Conservation (phyloP, 768 basidiomycete species). For the Leccinum broughii region DNA sequence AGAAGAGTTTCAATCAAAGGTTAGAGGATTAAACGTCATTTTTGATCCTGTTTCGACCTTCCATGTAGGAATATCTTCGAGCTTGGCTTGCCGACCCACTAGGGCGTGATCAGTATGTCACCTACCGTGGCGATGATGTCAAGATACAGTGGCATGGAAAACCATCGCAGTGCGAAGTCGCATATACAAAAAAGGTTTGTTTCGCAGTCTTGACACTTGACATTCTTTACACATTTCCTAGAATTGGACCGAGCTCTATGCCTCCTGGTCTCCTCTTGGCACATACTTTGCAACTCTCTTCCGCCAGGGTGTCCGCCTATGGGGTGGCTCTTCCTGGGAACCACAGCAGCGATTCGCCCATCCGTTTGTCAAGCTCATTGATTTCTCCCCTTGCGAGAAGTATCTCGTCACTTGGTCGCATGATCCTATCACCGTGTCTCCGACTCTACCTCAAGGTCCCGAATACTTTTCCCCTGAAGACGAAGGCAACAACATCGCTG, state of each 20-base stretch:
- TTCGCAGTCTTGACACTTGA: conserved; percentile 1
- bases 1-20: conserved; percentile 76
- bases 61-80: conserved; percentile 82
- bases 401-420: conserved; percentile 98
- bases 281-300: conserved; percentile 95
- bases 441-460: conserved; percentile 76
- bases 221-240: conserved; percentile 32
- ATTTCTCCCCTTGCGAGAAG: conserved; percentile 96
- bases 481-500: conserved; percentile 93
- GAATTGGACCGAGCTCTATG: conserved; percentile 97
- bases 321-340: conserved; percentile 92
- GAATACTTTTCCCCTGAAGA: conserved; percentile 91
- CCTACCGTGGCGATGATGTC: conserved; percentile 90
- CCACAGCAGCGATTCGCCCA: conserved; percentile 91
- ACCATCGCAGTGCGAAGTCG: conserved; percentile 80
- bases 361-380: conserved; percentile 91
- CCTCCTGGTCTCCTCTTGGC: conserved; percentile 95
- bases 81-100: conserved; percentile 92
- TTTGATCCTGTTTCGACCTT: conserved; percentile 8
- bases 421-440: conserved; percentile 85
- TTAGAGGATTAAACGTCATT: conserved; percentile 29
- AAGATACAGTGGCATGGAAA: conserved; percentile 92
- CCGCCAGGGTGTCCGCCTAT: conserved; percentile 91
- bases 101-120: conserved; percentile 95
- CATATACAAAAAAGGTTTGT: conserved; percentile 71